Percentiles rank a stretch among this genome's conserved stretches.
Evolutionary conservation across 2,329 filamentous ascomycete species (phyloP).

Genomic region (Pezicula rhizophila): DNA sequence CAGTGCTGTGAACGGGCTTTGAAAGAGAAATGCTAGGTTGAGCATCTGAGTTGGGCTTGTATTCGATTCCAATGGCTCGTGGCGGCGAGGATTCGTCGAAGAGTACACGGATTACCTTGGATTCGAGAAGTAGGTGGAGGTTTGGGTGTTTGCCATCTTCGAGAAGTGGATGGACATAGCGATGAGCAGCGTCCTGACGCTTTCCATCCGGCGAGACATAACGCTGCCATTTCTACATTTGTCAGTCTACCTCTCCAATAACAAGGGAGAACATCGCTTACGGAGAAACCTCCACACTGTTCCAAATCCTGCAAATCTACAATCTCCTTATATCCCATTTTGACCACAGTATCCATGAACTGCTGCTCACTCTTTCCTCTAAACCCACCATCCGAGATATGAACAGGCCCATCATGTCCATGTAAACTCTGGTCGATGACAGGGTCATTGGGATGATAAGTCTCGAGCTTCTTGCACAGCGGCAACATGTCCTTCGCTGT

Average conservation of each 20-base stretch:
- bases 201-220: slow-evolving; percentile 45
- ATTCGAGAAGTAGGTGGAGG: slow-evolving; percentile 52
- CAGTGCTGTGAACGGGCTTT: slow-evolving; percentile 25
- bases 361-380: slow-evolving; percentile 37
- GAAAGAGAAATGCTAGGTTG: slow-evolving; percentile 26
- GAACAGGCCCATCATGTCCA: slow-evolving; percentile 48
- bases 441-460: slow-evolving; percentile 32
- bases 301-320: slow-evolving; percentile 48
- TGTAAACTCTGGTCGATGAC: slow-evolving; percentile 33
- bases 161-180: slow-evolving; percentile 47
- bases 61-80: slow-evolving; percentile 53
- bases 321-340: slow-evolving; percentile 45
- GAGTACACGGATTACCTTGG: slow-evolving; percentile 48
- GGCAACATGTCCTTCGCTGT: slow-evolving; percentile 44
- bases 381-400: slow-evolving; percentile 46
- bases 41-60: slow-evolving; percentile 41
- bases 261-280: slow-evolving; percentile 9
- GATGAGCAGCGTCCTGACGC: slow-evolving; percentile 52
- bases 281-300: slow-evolving; percentile 27
- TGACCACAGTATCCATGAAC: slow-evolving; percentile 41
- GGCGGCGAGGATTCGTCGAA: slow-evolving; percentile 42
- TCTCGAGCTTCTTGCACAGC: slow-evolving; percentile 52
- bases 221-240: slow-evolving; percentile 36
- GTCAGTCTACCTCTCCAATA: slow-evolving; percentile 2
- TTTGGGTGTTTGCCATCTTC: slow-evolving; percentile 45